Conservation (phyloP, 1,139 yeast genomes). For the Suhomyces guaymorum region DNA sequence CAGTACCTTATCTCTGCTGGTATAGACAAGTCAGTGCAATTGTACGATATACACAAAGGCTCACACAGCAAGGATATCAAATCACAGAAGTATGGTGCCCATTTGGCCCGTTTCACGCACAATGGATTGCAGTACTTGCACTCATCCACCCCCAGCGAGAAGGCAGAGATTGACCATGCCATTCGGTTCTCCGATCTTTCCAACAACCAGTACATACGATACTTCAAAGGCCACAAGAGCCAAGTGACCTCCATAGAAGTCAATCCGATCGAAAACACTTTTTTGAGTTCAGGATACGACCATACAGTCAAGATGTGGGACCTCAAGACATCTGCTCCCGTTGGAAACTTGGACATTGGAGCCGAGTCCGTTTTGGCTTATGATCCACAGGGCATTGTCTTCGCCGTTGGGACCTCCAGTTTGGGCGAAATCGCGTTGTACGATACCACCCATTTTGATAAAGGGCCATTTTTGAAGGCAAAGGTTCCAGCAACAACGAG, state of each 20-base stretch:
- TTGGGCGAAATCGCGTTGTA: slow-evolving; percentile 57
- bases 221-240: slow-evolving; percentile 83
- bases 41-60: slow-evolving; percentile 79
- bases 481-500: slow-evolving; percentile 20
- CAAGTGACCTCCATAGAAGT: slow-evolving; percentile 73
- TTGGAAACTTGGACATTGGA: slow-evolving; percentile 62
- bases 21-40: slow-evolving; percentile 78
- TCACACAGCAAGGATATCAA: slow-evolving; percentile 63
- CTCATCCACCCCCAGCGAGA: slow-evolving; percentile 64
- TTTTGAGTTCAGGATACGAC: slow-evolving; percentile 73
- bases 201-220: slow-evolving; percentile 77
- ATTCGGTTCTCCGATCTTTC: slow-evolving; percentile 74
- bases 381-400: slow-evolving; percentile 82
- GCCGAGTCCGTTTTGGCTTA: slow-evolving; percentile 59
- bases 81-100: slow-evolving; percentile 91
- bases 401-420: slow-evolving; percentile 61
- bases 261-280: slow-evolving; percentile 68
- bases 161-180: slow-evolving; percentile 56
- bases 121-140: slow-evolving; percentile 71
- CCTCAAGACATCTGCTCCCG: slow-evolving; percentile 58
- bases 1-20: slow-evolving; percentile 76
- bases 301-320: slow-evolving; percentile 89
- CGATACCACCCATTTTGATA: slow-evolving; percentile 58
- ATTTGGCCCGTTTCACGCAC: slow-evolving; percentile 83
- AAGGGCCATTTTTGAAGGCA: slow-evolving; percentile 52